A percentile compares a stretch with the other conserved stretches of the same genome.
phyloP scores from a whole-genome alignment of 352 stramenopile species.

The Globisporangium mamillatum region DNA sequence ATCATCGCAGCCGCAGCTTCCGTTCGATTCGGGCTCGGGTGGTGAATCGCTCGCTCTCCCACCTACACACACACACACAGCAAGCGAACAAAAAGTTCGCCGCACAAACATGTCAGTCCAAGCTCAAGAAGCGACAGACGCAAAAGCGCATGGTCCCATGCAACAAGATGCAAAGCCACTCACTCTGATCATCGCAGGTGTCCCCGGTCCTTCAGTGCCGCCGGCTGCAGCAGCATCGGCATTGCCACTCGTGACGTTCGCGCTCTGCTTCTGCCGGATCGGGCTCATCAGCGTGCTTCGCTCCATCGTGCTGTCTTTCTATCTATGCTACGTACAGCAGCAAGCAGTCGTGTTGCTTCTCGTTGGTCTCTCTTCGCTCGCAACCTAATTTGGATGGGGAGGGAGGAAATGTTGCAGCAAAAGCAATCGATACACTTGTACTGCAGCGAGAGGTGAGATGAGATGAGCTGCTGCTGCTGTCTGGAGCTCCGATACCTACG shows the following conservation, averaged over 20 bases:
- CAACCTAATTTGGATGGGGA: background rate
- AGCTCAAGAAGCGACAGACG: background rate
- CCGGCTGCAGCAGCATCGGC: slow-evolving; percentile 12
- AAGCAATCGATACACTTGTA: background rate
- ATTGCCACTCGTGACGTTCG: background rate
- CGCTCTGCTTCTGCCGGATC: slow-evolving; percentile 23
- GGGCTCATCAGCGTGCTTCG: slow-evolving; percentile 43
- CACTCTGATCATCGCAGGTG: slow-evolving; percentile 22
- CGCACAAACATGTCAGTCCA: background rate
- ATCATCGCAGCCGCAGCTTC: slow-evolving; percentile 80
- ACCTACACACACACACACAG: slow-evolving; percentile 1
- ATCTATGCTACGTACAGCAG: background rate
- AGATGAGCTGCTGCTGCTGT: background rate
- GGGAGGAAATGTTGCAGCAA: background rate
- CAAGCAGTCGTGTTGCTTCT: background rate
- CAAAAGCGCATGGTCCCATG: background rate
- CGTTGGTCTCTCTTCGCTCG: background rate
- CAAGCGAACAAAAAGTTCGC: background rate
- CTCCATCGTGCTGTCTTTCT: slow-evolving; percentile 22
- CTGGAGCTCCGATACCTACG: background rate
- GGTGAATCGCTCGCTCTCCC: slow-evolving; percentile 38
- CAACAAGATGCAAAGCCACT: background rate
- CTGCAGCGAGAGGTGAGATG: background rate
- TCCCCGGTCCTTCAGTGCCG: slow-evolving; percentile 18
- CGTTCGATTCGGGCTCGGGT: slow-evolving; percentile 75